Percentiles rank a stretch among this genome's conserved stretches.
phyloP scores from a whole-genome alignment of 176 grass and related monocot species.

The Lolium rigidum region DNA sequence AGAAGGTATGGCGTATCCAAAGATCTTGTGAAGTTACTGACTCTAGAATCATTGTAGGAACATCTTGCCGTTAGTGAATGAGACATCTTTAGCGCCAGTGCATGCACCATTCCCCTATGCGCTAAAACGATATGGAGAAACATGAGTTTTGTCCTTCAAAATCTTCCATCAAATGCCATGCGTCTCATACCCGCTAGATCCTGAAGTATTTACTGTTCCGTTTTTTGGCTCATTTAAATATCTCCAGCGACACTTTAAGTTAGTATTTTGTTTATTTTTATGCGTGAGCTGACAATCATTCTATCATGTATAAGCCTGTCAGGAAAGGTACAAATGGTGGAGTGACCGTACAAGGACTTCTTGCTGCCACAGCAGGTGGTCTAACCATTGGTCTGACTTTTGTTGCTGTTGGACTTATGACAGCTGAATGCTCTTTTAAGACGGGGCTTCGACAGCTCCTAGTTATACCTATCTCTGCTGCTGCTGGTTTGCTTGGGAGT shows the following conservation, averaged over 20 bases:
- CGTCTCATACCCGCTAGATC: background rate
- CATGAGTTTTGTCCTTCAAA: background rate
- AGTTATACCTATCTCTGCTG: conserved; percentile 68
- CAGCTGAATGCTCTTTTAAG: conserved; percentile 71
- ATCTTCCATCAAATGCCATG: background rate
- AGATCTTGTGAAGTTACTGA: background rate
- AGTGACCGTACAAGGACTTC: conserved; percentile 80
- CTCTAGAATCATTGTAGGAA: background rate
- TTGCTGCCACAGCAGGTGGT: conserved; percentile 75
- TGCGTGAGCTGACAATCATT: conserved; percentile 33
- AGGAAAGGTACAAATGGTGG: conserved; percentile 91
- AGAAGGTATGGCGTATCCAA: background rate
- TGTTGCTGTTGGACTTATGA: conserved; percentile 67
- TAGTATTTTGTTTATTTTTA: conserved; percentile 24
- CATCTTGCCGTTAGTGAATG: background rate
- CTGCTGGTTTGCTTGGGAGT: conserved; percentile 81
- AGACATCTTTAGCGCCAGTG: background rate
- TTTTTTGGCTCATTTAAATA: conserved; percentile 24
- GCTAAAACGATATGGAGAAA: background rate
- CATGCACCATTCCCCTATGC: background rate
- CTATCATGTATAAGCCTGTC: conserved; percentile 66
- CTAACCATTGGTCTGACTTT: conserved; percentile 73
- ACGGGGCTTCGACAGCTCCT: conserved; percentile 62
- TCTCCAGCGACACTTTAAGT: conserved; percentile 15
- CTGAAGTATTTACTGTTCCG: background rate